phyloP scores from a whole-genome alignment of 208 protist genomes.

The Leishmania braziliensis region DNA sequence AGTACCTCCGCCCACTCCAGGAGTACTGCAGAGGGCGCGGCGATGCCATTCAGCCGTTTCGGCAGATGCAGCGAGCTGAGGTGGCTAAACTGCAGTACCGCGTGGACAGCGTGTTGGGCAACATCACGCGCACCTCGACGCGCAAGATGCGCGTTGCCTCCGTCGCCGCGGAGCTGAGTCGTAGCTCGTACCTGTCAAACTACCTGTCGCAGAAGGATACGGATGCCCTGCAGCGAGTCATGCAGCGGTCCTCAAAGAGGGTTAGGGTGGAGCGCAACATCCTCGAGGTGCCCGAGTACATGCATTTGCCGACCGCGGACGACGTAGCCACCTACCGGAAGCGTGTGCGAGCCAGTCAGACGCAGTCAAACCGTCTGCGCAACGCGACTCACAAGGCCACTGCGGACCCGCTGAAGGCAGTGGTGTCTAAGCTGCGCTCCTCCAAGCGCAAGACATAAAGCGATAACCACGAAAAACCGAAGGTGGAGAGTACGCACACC shows the following conservation, averaged over 20 bases:
- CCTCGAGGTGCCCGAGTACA: constrained; percentile 90
- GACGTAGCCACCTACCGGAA: constrained; percentile 68
- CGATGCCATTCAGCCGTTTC: constrained; percentile 65
- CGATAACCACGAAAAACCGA: neutral
- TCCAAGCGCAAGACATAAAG: constrained; percentile 43
- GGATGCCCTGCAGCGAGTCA: constrained; percentile 83
- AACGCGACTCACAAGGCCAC: constrained; percentile 38
- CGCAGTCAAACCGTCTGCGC: constrained; percentile 39
- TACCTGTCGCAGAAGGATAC: constrained; percentile 92
- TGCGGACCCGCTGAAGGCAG: constrained; percentile 62
- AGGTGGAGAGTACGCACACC: neutral
- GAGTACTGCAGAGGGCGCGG: constrained; percentile 58
- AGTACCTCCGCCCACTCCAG: constrained; percentile 54
- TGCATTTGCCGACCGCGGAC: constrained; percentile 73
- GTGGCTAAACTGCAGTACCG: constrained; percentile 86
- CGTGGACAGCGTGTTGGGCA: constrained; percentile 79
- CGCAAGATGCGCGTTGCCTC: constrained; percentile 83
- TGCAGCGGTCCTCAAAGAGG: constrained; percentile 70
- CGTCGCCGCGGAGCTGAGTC: constrained; percentile 83
- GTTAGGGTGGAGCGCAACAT: constrained; percentile 88
- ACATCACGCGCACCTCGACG: constrained; percentile 75
- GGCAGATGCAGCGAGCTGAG: constrained; percentile 73
- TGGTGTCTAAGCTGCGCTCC: constrained; percentile 57
- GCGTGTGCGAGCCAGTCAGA: constrained; percentile 70
- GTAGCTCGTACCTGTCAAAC: constrained; percentile 90